Evolutionary conservation across 768 basidiomycete species (phyloP), one percentile per base, ranked within the genome.

Genomic region (Filobasidium floriforme): DNA sequence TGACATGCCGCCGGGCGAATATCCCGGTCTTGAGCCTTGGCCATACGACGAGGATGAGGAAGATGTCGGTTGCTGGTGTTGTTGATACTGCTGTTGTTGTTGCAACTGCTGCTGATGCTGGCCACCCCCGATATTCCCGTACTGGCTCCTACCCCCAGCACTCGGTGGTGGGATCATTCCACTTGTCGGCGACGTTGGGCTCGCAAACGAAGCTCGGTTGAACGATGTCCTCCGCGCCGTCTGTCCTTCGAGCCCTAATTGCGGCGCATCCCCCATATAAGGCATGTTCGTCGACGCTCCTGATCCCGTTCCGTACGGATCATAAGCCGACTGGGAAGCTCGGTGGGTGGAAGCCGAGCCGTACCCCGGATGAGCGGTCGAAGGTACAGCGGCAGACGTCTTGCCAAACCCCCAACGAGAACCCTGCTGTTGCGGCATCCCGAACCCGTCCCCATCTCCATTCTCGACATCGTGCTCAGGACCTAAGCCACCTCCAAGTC

Each of bases 391-490:
- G 15, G 46, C 22, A 15, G 46, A 49, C 22, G 46, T 49, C 46
- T 49, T 29, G 11, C 40, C 43, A 41, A 54, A 32, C 18, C 40
- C 54, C 54, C 54, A 57, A 19, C 54, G 19, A 22, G 54, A 57
- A 15, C 5, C 3, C 12, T 24, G 19, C 6, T 18, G 18, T 51
- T 51, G 19, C 12, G 18, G 19, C 19, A 24, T 18, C 18, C 29
- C 22, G 29, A 57, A 64, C 29, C 63, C 63, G 41, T 24, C 41
- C 19, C 60, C 59, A 51, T 61, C 49, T 4, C 60, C 65, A 41
- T 66, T 37, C 40, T 66, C 60, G 14, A 54, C 60, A 41, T 66
- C 60, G 7, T 60, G 44, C 19, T 60, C 59, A 2, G 14, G 18
- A 19, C 26, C 24, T 3, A 15, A 5, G 6, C 55, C 29, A 4